phyloP scores from a whole-genome alignment of 2,329 filamentous ascomycete genomes.

The Colletotrichum sojae region DNA sequence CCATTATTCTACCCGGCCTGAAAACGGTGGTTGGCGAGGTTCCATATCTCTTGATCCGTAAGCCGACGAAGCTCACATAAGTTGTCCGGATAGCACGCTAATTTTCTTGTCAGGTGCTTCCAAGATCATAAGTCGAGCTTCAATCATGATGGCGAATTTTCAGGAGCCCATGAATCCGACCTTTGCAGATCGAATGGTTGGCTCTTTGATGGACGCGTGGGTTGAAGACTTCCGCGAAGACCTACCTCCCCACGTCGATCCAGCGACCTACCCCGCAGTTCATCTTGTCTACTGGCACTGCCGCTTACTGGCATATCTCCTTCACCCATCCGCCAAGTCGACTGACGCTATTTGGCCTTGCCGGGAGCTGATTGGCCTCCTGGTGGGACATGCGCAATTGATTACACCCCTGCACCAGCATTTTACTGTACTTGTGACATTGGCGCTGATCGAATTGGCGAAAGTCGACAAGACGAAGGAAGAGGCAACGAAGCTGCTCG shows the following conservation, averaged over 20 bases:
- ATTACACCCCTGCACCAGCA: conserved; percentile 78
- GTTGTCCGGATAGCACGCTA: not conserved
- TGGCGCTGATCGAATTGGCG: conserved; percentile 73
- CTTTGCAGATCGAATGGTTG: conserved; percentile 52
- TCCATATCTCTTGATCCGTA: conserved; percentile 76
- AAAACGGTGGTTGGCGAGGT: conserved; percentile 72
- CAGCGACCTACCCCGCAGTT: conserved; percentile 67
- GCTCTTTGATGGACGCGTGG: conserved; percentile 67
- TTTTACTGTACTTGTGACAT: conserved; percentile 71
- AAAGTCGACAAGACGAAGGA: conserved; percentile 69
- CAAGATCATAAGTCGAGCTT: conserved; percentile 64
- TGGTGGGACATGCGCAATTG: conserved; percentile 68
- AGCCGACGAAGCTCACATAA: conserved; percentile 52
- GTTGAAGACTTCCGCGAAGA: conserved; percentile 77
- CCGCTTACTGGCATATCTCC: conserved; percentile 74
- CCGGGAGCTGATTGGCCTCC: conserved; percentile 69
- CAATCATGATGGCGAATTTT: conserved; percentile 53
- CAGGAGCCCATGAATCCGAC: conserved; percentile 31
- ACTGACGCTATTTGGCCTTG: conserved; percentile 73
- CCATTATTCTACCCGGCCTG: conserved; percentile 73
- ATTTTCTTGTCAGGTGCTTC: conserved; percentile 61
- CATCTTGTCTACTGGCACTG: conserved; percentile 80
- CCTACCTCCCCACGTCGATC: conserved; percentile 70
- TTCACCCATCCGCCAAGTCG: conserved; percentile 68
- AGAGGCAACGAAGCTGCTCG: conserved; percentile 69